Percentiles rank a stretch among this genome's conserved stretches.
phyloP scores from a whole-genome alignment of 345 rosid genomes.

The Trapa bicornis region DNA sequence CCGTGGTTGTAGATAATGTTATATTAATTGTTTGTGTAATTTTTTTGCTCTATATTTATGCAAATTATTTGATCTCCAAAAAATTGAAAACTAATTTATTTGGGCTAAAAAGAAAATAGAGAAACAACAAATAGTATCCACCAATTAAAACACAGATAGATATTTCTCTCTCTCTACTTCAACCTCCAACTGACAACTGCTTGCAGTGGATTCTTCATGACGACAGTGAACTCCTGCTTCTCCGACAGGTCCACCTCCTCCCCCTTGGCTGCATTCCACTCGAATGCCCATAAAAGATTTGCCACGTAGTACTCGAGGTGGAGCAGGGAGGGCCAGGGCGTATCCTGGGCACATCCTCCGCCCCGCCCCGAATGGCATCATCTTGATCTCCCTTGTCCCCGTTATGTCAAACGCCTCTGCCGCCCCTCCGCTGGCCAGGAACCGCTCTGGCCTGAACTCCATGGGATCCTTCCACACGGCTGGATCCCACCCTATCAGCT shows the following conservation, averaged over 20 bases:
- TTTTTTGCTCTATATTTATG: too few relatives aligned
- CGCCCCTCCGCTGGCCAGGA: background rate
- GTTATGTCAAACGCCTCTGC: constrained; percentile 10
- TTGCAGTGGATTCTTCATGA: constrained; percentile 1
- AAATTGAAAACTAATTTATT: too few relatives aligned
- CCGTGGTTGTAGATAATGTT: too few relatives aligned
- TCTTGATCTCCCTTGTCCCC: constrained; percentile 12
- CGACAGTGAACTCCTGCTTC: constrained; percentile 1
- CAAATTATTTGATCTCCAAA: too few relatives aligned
- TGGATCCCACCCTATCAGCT: constrained; percentile 8
- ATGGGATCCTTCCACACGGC: constrained; percentile 9
- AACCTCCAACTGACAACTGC: background rate
- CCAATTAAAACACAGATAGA: background rate
- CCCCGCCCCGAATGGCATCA: constrained; percentile 16
- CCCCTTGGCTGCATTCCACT: constrained; percentile 3
- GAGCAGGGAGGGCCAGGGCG: constrained; percentile 4
- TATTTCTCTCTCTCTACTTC: background rate
- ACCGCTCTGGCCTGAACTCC: constrained; percentile 13
- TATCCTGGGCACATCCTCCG: constrained; percentile 8
- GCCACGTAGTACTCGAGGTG: constrained; percentile 12
- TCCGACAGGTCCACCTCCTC: constrained; percentile 4
- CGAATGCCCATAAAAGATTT: constrained; percentile 5
- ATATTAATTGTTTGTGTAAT: too few relatives aligned
- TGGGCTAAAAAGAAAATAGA: too few relatives aligned
- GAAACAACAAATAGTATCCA: too few relatives aligned